These are phyloP conservation scores for Grammothele lineata DNA, from an alignment of 768 basidiomycete species.

Conservation along the genomic window DNA sequence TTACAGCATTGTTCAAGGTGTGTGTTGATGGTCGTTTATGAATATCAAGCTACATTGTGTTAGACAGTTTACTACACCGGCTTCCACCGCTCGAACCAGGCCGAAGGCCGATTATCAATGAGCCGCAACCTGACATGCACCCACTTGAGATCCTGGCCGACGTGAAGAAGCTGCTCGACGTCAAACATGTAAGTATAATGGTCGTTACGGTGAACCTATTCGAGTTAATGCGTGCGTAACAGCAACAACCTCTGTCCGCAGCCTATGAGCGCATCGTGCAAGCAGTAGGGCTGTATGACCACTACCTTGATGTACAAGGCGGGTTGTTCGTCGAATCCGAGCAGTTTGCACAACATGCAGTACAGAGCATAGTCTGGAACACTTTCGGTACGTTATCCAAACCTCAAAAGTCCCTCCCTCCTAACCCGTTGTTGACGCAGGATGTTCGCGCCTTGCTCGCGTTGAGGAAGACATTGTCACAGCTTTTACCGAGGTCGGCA, in stretches of 20 bases:
- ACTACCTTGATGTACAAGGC: constrained; percentile 60
- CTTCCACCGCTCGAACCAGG: constrained; percentile 44
- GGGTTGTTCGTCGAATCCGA: constrained; percentile 48
- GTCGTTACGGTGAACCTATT: neutral
- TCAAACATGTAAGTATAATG: constrained; percentile 46
- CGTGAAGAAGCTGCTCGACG: constrained; percentile 68
- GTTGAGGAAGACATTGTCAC: constrained; percentile 69
- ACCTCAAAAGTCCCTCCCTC: no score
- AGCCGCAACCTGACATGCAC: constrained; percentile 71
- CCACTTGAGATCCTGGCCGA: constrained; percentile 76
- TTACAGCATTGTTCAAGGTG: constrained; percentile 81
- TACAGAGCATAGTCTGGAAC: constrained; percentile 71
- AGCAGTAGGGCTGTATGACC: constrained; percentile 65
- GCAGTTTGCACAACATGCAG: constrained; percentile 69
- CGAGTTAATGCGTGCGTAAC: neutral
- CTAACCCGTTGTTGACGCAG: no score
- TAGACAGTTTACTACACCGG: constrained; percentile 62
- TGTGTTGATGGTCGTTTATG: no score
- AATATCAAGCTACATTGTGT: no score
- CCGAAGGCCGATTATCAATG: constrained; percentile 54
- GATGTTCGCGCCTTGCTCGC: constrained; percentile 58
- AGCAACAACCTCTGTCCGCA: constrained; percentile 70
- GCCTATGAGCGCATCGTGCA: constrained; percentile 67
- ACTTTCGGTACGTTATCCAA: constrained; percentile 48
- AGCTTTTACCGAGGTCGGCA: constrained; percentile 55